Percentiles rank a stretch among this genome's conserved stretches.
Evolutionary conservation across 306 rosid genomes (phyloP).

Genomic region (Trifolium pratense): DNA sequence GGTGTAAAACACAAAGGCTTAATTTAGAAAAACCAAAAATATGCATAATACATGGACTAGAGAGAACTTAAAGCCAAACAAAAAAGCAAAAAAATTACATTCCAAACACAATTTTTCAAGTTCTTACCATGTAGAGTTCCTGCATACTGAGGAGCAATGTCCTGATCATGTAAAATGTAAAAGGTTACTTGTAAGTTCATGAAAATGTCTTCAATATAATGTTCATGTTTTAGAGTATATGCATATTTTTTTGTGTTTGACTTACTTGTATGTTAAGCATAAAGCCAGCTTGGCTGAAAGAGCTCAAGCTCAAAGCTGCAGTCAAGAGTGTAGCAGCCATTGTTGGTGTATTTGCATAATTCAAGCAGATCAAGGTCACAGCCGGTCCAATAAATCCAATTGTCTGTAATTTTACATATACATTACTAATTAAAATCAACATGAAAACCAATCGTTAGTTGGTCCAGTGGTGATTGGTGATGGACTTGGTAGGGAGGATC

Average conservation of each 20-base stretch:
- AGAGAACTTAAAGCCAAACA: not conserved
- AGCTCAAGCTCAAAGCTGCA: slow-evolving; percentile 82
- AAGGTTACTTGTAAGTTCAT: not conserved
- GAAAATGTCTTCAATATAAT: not conserved
- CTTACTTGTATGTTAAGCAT: slow-evolving; percentile 92
- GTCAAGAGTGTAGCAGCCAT: slow-evolving; percentile 71
- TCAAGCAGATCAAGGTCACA: slow-evolving; percentile 74
- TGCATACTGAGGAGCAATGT: slow-evolving; percentile 90
- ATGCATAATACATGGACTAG: not conserved
- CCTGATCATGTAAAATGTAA: slow-evolving; percentile 58
- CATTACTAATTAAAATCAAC: slow-evolving; percentile 25
- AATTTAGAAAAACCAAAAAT: not conserved
- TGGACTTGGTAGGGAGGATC: too few species aligned
- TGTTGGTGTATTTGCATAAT: slow-evolving; percentile 69
- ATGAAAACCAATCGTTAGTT: not conserved
- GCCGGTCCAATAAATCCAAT: slow-evolving; percentile 92
- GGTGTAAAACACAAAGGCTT: not conserved
- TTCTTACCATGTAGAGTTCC: slow-evolving; percentile 87
- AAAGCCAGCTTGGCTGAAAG: slow-evolving; percentile 97
- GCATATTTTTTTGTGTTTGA: slow-evolving; percentile 4
- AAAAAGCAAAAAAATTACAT: not conserved
- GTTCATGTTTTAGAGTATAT: not conserved
- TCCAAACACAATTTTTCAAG: not conserved
- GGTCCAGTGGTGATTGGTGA: too few species aligned
- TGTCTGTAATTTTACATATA: slow-evolving; percentile 54